Conservation (phyloP, 805 yeast genomes). For the Komagataella phaffii region DNA sequence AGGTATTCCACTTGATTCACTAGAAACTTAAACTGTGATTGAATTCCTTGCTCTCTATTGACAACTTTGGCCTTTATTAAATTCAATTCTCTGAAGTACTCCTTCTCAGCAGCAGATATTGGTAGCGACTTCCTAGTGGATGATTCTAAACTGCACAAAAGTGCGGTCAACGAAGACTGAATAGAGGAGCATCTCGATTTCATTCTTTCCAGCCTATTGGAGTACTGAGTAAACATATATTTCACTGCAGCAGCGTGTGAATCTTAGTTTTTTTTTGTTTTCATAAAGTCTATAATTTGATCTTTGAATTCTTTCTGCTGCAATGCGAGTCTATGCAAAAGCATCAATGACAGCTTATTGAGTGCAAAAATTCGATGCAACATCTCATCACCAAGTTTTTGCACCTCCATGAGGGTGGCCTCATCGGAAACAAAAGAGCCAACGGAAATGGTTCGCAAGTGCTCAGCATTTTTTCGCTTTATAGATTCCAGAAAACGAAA, state of each 20-base stretch:
- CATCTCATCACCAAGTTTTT: neutral
- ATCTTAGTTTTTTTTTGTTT: neutral
- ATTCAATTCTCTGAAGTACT: slow-evolving; percentile 12
- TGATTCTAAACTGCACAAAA: neutral
- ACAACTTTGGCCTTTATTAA: slow-evolving; percentile 5
- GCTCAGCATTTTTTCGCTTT: neutral
- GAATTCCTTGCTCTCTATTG: slow-evolving; percentile 9
- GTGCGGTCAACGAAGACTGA: neutral
- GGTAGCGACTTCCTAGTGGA: neutral
- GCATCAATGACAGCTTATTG: neutral
- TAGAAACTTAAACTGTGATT: neutral
- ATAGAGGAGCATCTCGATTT: neutral
- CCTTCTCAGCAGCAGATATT: slow-evolving; percentile 10
- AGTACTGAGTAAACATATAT: neutral
- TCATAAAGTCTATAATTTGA: slow-evolving; percentile 2
- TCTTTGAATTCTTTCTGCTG: slow-evolving; percentile 10
- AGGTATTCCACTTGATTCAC: slow-evolving; percentile 4
- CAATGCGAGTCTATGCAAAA: neutral
- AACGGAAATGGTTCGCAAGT: neutral
- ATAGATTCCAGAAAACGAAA: neutral
- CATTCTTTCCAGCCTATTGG: neutral
- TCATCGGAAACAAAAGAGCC: neutral
- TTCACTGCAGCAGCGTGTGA: neutral
- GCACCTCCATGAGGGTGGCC: neutral
- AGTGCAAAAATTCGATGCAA: neutral